Percentiles rank a stretch among this genome's conserved stretches.
These are phyloP conservation scores for Ceratocystis cacaofunesta DNA, from an alignment of 2,329 filamentous ascomycete genomes.

Conservation along the genomic window DNA sequence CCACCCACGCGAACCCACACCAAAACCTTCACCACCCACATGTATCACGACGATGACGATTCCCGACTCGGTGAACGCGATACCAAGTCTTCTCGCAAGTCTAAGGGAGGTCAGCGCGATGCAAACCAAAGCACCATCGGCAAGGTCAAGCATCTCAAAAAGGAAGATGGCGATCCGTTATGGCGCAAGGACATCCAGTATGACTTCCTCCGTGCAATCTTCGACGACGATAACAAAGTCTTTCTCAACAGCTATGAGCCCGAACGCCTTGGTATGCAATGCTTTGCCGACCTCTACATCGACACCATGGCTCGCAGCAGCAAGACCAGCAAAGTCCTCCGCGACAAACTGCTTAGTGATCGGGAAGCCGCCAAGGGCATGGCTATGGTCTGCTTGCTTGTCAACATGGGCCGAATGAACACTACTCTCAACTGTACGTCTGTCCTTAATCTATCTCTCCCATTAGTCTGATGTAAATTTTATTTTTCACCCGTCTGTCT, in stretches of 20 bases:
- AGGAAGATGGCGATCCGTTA: constrained; percentile 73
- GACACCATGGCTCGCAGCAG: constrained; percentile 97
- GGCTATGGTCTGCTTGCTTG: constrained; percentile 96
- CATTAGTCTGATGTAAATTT: background rate
- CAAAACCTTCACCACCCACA: constrained; percentile 34
- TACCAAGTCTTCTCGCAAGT: constrained; percentile 23
- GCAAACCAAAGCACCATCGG: constrained; percentile 32
- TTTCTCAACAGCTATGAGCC: constrained; percentile 86
- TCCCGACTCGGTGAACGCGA: constrained; percentile 28
- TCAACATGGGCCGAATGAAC: constrained; percentile 98
- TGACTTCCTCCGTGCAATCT: constrained; percentile 68
- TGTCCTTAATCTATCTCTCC: background rate
- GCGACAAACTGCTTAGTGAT: constrained; percentile 90
- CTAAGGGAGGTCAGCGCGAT: constrained; percentile 22
- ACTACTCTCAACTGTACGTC: constrained; percentile 86
- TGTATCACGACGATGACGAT: constrained; percentile 34
- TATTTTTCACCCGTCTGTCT: constrained; percentile 15
- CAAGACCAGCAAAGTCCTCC: constrained; percentile 96
- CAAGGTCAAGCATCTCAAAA: constrained; percentile 75
- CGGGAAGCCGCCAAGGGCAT: constrained; percentile 87
- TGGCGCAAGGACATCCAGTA: constrained; percentile 83
- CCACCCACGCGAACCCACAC: constrained; percentile 23
- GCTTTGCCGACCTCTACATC: constrained; percentile 92
- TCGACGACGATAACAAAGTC: constrained; percentile 56
- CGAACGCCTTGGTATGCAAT: constrained; percentile 44